Evolutionary conservation across 345 rosid species (phyloP).

Genomic region (Pistacia atlantica): DNA sequence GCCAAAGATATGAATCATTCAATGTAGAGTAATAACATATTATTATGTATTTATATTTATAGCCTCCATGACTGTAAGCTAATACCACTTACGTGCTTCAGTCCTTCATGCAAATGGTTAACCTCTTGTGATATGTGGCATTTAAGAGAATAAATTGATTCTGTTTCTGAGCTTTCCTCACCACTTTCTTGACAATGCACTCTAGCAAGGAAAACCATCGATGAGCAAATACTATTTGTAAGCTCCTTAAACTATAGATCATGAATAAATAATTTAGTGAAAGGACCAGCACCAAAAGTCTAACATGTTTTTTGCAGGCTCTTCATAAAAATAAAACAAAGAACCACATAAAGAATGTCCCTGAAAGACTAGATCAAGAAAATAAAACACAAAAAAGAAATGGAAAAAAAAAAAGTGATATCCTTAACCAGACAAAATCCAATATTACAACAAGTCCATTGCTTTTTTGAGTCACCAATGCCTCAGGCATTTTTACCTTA

Average conservation of each 20-base stretch:
- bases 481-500: not conserved
- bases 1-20: not conserved
- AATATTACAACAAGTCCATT: not conserved
- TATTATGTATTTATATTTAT: not conserved
- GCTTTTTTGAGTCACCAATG: not conserved
- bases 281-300: no score
- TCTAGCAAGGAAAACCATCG: constrained; percentile 38
- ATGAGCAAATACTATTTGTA: not conserved
- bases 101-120: constrained; percentile 98
- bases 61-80: constrained; percentile 1
- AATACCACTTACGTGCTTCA: constrained; percentile 75
- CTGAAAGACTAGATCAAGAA: not conserved
- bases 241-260: not conserved
- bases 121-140: constrained; percentile 99
- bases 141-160: constrained; percentile 86
- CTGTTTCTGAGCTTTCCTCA: constrained; percentile 83
- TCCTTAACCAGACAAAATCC: not conserved
- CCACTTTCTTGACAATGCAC: constrained; percentile 91
- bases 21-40: not conserved
- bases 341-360: no score
- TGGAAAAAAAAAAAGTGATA: not conserved
- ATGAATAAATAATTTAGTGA: no score
- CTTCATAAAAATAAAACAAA: no score
- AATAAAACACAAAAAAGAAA: not conserved
- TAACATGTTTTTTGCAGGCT: no score